Evolutionary conservation across 2,329 filamentous ascomycete genomes (phyloP), one percentile per base, ranked within the genome.

Genomic region (Parafenestella ontariensis): DNA sequence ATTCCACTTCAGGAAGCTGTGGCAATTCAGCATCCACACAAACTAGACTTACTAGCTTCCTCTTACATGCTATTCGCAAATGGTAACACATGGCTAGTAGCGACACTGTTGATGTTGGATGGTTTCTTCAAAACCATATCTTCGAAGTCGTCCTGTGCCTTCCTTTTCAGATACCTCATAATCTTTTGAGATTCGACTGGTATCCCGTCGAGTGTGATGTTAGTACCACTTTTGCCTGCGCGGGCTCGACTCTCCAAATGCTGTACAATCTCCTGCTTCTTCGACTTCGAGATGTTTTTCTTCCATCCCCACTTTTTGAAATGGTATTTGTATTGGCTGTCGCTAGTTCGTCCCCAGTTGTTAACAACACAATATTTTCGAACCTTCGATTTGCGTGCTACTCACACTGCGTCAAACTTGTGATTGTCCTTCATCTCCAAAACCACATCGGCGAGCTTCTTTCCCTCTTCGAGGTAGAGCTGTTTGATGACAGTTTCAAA

Each of bases 311-410:
- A 75, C 55, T 70, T 69, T 33, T 58, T 68, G 58, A 75, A 64
- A 3, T 69, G 66, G 46, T 74, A 67, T 44, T 72, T 74, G 56
- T 75, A 76, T 45, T 73, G 64, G 34, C 59, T 45, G 13, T 64
- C 66, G 29, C 72, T 75, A 40, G n/a, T 26, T 28, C 34, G 26
- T 15, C 13, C 8, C n/a, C 17, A 39, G 2, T 31, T 49, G 26
- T 7, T 44, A 21, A 20, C n/a, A 6, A 43, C 42, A 36, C 8
- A 23, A 17, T 28, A n/a, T 41, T 10, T 18, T 9, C n/a, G 10
- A 11, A 18, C 34, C 3, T 18, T 3, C 6, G 18, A 21, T 5
- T 15, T 18, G 13, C 36, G 10, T 40, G 36, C 18, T 8, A 53
- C 57, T 45, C 26, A 63, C 62, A 31, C 43, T 29, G 56, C 59